Base-by-base conservation (phyloP, 345 rosid species). In the Populus ilicifolia region DNA sequence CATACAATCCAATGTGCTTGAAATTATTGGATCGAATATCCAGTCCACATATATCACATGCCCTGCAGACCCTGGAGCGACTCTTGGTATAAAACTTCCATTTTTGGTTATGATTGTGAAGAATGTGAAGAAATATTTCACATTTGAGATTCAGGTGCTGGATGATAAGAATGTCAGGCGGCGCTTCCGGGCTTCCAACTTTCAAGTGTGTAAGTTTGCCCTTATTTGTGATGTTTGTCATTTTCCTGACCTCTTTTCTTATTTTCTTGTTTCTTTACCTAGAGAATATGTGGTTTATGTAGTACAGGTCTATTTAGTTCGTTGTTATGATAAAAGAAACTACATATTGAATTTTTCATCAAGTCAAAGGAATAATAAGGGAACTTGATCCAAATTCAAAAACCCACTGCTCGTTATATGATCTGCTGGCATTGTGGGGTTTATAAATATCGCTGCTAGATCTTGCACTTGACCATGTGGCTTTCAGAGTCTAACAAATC, bases 91-190 rank as follows among this genome's bases (percentile, higher is more conserved):
- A 83, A 96, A 96, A 75, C 95, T 96, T 18, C 93, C 99, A 4
- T 96, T 96, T 84, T 79, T 96, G 88, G 99, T 93, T 65, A 85
- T 93, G 88, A 91, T 93, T 25, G 95, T 93, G 71, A 96, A 96
- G 90, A 92, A 92, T 82, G 48, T 96, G 83, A 93, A 92, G 85
- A 93, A 93, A 76, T 96, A 91, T 83, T 92, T 96, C 87, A 86
- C 98, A 8, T 93, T 96, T 80, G 99, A 96, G 90, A 91, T 96
- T 84, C 99, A 96, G 77, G 88, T 96, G 78, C 86, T 96, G 77
- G 99, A 96, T 69, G 99, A 96, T 83, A 96, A 96, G 95, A 96
- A 92, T 64, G 98, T 96, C 59, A 88, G 99, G 71, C 81, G 99
- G 41, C 97, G 99, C 72, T 96, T 96, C 79, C 92, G 98, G 35